Conservation (phyloP, 805 yeast genomes). For the Lachancea sp. region DNA sequence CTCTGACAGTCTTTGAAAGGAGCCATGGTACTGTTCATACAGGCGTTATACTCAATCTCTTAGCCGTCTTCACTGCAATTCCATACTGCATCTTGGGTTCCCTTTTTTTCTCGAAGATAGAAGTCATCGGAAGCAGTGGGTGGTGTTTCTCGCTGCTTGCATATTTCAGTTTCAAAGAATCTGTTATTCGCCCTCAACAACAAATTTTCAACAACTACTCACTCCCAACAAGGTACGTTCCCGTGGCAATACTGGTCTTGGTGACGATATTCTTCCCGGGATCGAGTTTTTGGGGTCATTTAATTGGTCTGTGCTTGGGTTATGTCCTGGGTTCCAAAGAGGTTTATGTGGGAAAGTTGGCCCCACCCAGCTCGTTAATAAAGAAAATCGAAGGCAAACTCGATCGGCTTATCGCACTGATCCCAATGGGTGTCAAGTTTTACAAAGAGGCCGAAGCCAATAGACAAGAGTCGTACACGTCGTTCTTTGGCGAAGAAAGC, state of each 20-base stretch:
- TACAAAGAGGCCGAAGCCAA: slow-evolving; percentile 50
- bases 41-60: slow-evolving; percentile 67
- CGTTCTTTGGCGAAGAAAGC: slow-evolving; percentile 19
- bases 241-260: slow-evolving; percentile 46
- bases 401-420: slow-evolving; percentile 41
- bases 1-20: slow-evolving; percentile 60
- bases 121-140: slow-evolving; percentile 65
- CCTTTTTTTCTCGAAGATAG: slow-evolving; percentile 44
- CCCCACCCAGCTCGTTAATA: slow-evolving; percentile 60
- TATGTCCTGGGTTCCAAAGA: slow-evolving; percentile 44
- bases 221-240: slow-evolving; percentile 56
- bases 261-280: slow-evolving; percentile 53
- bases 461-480: slow-evolving; percentile 26
- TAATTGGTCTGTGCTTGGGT: slow-evolving; percentile 62
- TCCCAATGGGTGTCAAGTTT: slow-evolving; percentile 51
- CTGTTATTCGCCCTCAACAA: slow-evolving; percentile 37
- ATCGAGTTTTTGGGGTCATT: slow-evolving; percentile 69
- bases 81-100: slow-evolving; percentile 46
- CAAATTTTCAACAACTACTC: slow-evolving; percentile 36
- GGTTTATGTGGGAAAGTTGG: slow-evolving; percentile 50
- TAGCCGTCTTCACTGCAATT: slow-evolving; percentile 65
- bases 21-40: slow-evolving; percentile 80
- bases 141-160: slow-evolving; percentile 65
- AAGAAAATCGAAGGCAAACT: slow-evolving; percentile 58
- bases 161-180: slow-evolving; percentile 49